These are phyloP conservation scores for Isabelozyma gotoi DNA, from an alignment of 805 yeast genomes.

Conservation along the genomic window DNA sequence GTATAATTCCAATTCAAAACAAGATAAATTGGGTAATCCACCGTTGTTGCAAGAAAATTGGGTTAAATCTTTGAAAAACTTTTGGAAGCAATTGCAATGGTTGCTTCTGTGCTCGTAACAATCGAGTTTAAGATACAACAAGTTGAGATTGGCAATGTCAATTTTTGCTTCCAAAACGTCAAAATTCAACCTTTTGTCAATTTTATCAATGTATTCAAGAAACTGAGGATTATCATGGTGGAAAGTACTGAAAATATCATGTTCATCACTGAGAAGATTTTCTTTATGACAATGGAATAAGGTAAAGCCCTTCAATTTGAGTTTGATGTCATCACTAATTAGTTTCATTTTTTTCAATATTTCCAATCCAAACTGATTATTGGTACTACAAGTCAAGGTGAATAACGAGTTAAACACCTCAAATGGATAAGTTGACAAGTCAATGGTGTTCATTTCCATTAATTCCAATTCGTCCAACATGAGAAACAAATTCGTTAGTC, in stretches of 20 bases:
- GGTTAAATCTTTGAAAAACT: slow-evolving; percentile 26
- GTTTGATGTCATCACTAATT: slow-evolving; percentile 17
- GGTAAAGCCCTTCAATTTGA: slow-evolving; percentile 27
- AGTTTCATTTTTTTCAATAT: slow-evolving; percentile 21
- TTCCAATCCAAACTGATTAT: slow-evolving; percentile 29
- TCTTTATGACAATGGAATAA: slow-evolving; percentile 33
- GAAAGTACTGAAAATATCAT: slow-evolving; percentile 3
- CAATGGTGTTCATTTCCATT: slow-evolving; percentile 14
- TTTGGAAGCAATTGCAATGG: slow-evolving; percentile 25
- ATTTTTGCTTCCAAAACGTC: slow-evolving; percentile 19
- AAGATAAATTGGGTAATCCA: slow-evolving; percentile 29
- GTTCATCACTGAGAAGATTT: slow-evolving; percentile 9
- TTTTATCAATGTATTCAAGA: slow-evolving; percentile 8
- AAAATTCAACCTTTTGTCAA: slow-evolving; percentile 22
- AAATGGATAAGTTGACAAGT: slow-evolving; percentile 17
- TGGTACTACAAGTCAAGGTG: slow-evolving; percentile 33
- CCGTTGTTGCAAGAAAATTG: slow-evolving; percentile 15
- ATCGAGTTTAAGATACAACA: slow-evolving; percentile 27
- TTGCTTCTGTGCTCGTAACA: slow-evolving; percentile 24
- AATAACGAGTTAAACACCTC: slow-evolving; percentile 20
- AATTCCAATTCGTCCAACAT: slow-evolving; percentile 31
- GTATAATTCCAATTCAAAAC: slow-evolving; percentile 28
- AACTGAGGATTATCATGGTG: slow-evolving; percentile 3
- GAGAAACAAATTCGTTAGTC: slow-evolving; percentile 30
- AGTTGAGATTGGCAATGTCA: slow-evolving; percentile 19